A percentile compares a stretch with the other conserved stretches of the same genome.
phyloP scores from a whole-genome alignment of 2,329 filamentous ascomycete species.

The Botryotinia convoluta region DNA sequence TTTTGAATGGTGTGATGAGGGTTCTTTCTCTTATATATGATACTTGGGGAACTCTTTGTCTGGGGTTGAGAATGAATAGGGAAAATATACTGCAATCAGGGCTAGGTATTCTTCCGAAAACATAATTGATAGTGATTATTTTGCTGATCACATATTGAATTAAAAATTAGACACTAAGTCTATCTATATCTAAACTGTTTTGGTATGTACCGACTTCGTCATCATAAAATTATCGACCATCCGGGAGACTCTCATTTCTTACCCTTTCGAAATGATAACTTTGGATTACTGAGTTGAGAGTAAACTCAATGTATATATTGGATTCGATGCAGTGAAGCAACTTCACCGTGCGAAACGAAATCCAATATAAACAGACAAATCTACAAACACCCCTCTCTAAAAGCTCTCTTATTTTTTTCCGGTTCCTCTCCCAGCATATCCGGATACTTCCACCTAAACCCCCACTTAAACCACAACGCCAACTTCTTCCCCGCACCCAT shows the following conservation, averaged over 20 bases:
- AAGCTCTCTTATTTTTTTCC: constrained; percentile 27
- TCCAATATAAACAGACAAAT: background rate
- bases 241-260: background rate
- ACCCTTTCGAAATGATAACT: background rate
- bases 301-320: background rate
- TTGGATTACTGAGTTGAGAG: background rate
- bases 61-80: background rate
- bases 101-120: background rate
- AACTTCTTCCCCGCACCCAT: background rate
- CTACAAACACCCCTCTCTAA: constrained; percentile 18
- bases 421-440: constrained; percentile 27
- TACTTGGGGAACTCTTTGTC: background rate
- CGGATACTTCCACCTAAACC: constrained; percentile 31
- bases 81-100: background rate
- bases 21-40: background rate
- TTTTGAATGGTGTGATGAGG: background rate
- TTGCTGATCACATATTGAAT: background rate
- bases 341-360: background rate
- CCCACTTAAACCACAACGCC: constrained; percentile 27
- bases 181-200: background rate
- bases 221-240: background rate
- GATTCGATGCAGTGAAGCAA: background rate
- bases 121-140: background rate
- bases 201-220: background rate
- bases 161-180: background rate